Evolutionary conservation across 805 yeast genomes (phyloP).

Genomic region (Kuraishia molischiana): DNA sequence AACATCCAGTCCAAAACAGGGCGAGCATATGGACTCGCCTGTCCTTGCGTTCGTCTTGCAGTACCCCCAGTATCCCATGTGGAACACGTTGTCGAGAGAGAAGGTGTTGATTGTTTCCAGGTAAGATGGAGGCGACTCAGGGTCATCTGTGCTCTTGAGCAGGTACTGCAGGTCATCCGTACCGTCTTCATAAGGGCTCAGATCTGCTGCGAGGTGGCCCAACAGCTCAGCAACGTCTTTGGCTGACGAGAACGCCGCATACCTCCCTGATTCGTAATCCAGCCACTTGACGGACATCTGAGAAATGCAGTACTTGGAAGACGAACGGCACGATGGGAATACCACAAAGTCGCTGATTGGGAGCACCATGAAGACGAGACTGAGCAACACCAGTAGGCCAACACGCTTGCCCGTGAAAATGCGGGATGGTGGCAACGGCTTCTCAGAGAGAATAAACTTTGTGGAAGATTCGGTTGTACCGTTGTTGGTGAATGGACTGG

Average conservation of each 20-base stretch:
- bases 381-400: neutral
- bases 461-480: too few species aligned
- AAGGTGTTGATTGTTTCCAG: constrained; percentile 32
- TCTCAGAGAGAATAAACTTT: neutral
- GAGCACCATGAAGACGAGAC: neutral
- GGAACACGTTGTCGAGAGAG: constrained; percentile 28
- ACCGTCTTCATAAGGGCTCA: constrained; percentile 16
- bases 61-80: constrained; percentile 37
- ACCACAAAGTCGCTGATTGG: neutral
- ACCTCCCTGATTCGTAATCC: constrained; percentile 26
- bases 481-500: too few species aligned
- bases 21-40: constrained; percentile 19
- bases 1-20: constrained; percentile 33
- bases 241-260: constrained; percentile 20
- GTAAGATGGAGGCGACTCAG: constrained; percentile 9
- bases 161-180: constrained; percentile 1
- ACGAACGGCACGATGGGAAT: constrained; percentile 22
- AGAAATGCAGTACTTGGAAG: constrained; percentile 26
- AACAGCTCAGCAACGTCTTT: constrained; percentile 32
- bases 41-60: constrained; percentile 26
- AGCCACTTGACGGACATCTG: constrained; percentile 30
- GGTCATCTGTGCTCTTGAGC: neutral
- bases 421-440: constrained; percentile 9
- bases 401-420: neutral
- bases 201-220: constrained; percentile 35